Conservation (phyloP, 345 rosid genomes). For the Camelina sativa region DNA sequence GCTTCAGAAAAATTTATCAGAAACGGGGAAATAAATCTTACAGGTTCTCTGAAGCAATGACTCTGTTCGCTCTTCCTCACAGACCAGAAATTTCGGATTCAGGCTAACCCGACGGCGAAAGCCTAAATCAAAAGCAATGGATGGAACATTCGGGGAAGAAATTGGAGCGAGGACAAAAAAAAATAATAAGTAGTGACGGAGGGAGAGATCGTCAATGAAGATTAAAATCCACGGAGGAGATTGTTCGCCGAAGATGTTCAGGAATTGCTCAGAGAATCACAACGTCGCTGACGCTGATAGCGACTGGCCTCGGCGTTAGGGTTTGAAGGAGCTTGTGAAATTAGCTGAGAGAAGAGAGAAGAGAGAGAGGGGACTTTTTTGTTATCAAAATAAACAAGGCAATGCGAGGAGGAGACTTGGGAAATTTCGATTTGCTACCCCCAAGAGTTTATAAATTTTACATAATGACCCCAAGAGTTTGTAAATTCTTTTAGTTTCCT, state of each 20-base stretch:
- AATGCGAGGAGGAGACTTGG: conserved; percentile 30
- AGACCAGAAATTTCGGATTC: conserved; percentile 8
- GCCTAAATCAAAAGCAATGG: conserved; percentile 30
- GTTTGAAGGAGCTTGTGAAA: conserved; percentile 37
- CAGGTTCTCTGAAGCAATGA: conserved; percentile 35
- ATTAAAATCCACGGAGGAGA: conserved; percentile 27
- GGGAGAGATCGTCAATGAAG: conserved; percentile 34
- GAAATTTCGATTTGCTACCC: conserved; percentile 14
- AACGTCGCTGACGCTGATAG: conserved; percentile 41
- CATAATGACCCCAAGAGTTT: neutral
- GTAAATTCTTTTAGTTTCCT: neutral
- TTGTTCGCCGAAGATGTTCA: conserved; percentile 15
- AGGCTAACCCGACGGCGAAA: conserved; percentile 5
- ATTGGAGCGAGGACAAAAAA: neutral
- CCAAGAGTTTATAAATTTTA: neutral
- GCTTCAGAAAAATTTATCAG: conserved; percentile 10
- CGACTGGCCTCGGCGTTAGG: conserved; percentile 44
- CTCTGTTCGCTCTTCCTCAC: conserved; percentile 16
- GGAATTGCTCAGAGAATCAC: conserved; percentile 16
- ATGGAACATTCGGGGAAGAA: conserved; percentile 16
- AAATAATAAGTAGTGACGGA: neutral
- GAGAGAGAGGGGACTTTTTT: conserved; percentile 24
- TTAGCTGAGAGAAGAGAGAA: conserved; percentile 1
- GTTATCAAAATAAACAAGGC: conserved; percentile 7
- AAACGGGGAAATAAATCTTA: conserved; percentile 33